Percentiles rank a stretch among this genome's conserved stretches.
These are phyloP conservation scores for Suillus variegatus DNA, from an alignment of 768 basidiomycete genomes.

Conservation along the genomic window DNA sequence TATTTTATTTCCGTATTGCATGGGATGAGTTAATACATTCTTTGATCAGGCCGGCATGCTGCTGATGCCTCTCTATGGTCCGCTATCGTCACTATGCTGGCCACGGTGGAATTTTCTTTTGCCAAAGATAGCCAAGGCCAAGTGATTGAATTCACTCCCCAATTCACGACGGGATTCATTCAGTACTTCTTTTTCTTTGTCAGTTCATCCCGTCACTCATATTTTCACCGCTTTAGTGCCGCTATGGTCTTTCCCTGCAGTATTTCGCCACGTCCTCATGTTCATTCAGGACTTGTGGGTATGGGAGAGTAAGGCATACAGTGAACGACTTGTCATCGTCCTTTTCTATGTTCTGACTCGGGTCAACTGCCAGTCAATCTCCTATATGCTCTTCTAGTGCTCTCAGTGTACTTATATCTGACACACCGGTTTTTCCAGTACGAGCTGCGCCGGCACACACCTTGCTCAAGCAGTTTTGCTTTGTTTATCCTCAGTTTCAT, in stretches of 20 bases:
- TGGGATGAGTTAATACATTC: no score
- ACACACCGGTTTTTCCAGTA: no score
- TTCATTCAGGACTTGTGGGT: not conserved
- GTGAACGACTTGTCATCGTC: not conserved
- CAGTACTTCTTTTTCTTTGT: constrained; percentile 6
- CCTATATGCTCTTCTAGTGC: no score
- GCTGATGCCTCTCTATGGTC: constrained; percentile 10
- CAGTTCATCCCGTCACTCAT: no score
- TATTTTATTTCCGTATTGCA: not conserved
- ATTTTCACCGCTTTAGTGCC: constrained; percentile 8
- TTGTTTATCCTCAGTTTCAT: no score
- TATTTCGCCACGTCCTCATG: constrained; percentile 13
- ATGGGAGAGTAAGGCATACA: not conserved
- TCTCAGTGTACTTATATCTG: no score
- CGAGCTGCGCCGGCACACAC: no score
- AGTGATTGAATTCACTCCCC: constrained; percentile 2
- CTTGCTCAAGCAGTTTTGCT: no score
- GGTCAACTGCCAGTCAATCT: no score
- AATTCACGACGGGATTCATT: constrained; percentile 2
- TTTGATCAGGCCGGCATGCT: constrained; percentile 20
- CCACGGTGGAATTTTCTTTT: not conserved
- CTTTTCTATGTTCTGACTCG: no score
- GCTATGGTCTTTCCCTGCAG: constrained; percentile 18
- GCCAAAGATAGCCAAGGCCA: constrained; percentile 2
- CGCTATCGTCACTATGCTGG: constrained; percentile 5